phyloP scores from a whole-genome alignment of 345 rosid genomes.

The Eucalyptus viminalis region DNA sequence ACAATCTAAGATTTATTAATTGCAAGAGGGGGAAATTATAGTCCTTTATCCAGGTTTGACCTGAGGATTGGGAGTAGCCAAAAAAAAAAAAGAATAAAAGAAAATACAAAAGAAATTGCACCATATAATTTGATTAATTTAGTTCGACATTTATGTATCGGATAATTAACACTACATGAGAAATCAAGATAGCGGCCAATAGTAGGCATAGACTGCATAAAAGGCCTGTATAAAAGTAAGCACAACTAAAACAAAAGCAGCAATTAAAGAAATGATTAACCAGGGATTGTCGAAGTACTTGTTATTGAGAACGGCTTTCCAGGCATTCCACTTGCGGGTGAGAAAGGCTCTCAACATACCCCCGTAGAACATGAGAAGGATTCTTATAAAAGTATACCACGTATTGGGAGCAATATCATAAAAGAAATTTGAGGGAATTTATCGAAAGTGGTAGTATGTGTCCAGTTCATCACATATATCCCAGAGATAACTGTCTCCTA shows the following conservation, averaged over 20 bases:
- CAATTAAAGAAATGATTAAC: conserved; percentile 58
- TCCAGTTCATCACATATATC: conserved; percentile 35
- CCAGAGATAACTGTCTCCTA: conserved; percentile 35
- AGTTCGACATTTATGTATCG: neutral
- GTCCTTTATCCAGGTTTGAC: too few species aligned
- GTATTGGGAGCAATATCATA: too few species aligned
- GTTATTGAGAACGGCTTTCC: conserved; percentile 57
- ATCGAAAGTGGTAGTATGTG: fast-evolving
- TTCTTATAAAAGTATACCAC: too few species aligned
- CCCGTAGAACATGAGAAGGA: too few species aligned
- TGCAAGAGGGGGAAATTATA: too few species aligned
- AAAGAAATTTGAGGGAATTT: too few species aligned
- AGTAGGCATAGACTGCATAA: conserved; percentile 26
- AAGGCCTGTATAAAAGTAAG: conserved; percentile 70
- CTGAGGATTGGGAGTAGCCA: too few species aligned
- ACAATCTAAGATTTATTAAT: too few species aligned
- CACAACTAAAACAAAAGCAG: conserved; percentile 44
- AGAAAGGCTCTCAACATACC: conserved; percentile 14
- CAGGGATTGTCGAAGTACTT: conserved; percentile 70
- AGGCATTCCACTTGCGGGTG: conserved; percentile 63
- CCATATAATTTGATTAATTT: too few species aligned
- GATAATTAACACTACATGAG: too few species aligned
- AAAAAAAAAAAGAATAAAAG: too few species aligned
- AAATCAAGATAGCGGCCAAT: conserved; percentile 1
- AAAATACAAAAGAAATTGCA: neutral